These are phyloP conservation scores for Hemisphaericaspora lyxosophila DNA, from an alignment of 1,139 yeast genomes.

Conservation along the genomic window DNA sequence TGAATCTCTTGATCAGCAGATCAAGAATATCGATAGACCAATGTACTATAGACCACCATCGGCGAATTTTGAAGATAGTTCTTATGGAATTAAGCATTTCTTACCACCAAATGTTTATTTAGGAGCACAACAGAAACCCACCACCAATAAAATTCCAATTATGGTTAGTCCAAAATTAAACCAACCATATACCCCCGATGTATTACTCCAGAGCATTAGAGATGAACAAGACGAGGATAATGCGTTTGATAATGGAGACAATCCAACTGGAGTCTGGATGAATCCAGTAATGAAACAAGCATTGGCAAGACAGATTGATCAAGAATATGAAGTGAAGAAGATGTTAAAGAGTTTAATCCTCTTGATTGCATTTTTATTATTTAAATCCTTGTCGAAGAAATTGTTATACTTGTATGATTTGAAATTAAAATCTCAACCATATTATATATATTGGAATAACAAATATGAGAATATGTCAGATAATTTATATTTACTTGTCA, in stretches of 20 bases:
- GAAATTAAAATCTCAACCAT: conserved; percentile 10
- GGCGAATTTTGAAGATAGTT: conserved; percentile 25
- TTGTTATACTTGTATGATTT: conserved; percentile 12
- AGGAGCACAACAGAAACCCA: conserved; percentile 1
- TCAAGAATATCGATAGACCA: conserved; percentile 19
- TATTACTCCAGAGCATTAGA: conserved; percentile 8
- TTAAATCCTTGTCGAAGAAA: conserved; percentile 17
- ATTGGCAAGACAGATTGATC: conserved; percentile 34
- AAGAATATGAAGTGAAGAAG: conserved; percentile 26
- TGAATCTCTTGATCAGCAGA: conserved; percentile 3
- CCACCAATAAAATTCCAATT: conserved; percentile 18
- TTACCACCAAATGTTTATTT: conserved; percentile 29
- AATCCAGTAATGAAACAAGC: conserved; percentile 42
- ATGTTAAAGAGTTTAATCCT: conserved; percentile 20
- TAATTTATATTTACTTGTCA: conserved; percentile 10
- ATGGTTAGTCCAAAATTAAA: conserved; percentile 8
- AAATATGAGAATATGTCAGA: conserved; percentile 6
- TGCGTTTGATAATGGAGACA: conserved; percentile 11
- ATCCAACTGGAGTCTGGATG: conserved; percentile 43
- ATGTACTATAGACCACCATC: conserved; percentile 40
- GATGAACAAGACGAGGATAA: conserved; percentile 14
- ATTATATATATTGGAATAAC: conserved; percentile 3
- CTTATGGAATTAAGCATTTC: conserved; percentile 30
- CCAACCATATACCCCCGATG: conserved; percentile 2
- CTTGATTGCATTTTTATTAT: conserved; percentile 19